A percentile compares a stretch with the other conserved stretches of the same genome.
Evolutionary conservation across 1,284 basidiomycete genomes (phyloP).

Genomic region (Pterulicium gracile): DNA sequence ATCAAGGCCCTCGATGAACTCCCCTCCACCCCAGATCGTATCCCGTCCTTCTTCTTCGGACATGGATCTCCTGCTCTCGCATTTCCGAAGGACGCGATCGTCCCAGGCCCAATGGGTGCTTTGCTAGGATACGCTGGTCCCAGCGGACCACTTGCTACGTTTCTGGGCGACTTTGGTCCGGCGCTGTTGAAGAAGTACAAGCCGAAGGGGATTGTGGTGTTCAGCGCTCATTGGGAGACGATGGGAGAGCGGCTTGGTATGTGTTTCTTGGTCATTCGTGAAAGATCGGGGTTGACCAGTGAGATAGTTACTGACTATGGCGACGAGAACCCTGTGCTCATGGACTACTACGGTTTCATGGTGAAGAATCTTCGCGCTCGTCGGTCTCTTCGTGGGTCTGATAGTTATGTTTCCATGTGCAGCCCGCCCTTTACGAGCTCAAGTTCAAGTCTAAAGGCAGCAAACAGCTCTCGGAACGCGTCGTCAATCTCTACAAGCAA

Average conservation of each 20-base stretch:
- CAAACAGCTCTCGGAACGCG: slow-evolving; percentile 36
- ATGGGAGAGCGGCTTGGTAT: slow-evolving; percentile 40
- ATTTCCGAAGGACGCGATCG: slow-evolving; percentile 18
- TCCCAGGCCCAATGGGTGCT: slow-evolving; percentile 14
- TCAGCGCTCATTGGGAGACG: slow-evolving; percentile 77
- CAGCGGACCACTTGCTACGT: slow-evolving; percentile 43
- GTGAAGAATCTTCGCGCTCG: slow-evolving; percentile 8
- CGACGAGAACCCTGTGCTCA: slow-evolving; percentile 58
- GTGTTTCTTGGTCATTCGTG: slow-evolving; percentile 8
- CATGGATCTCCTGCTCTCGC: slow-evolving; percentile 55
- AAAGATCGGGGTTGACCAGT: slow-evolving; percentile 5
- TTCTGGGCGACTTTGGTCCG: slow-evolving; percentile 61
- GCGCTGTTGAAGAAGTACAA: slow-evolving; percentile 57
- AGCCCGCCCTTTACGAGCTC: slow-evolving; percentile 40
- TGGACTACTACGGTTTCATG: slow-evolving; percentile 65
- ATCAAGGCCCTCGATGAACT: slow-evolving; percentile 44
- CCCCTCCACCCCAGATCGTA: slow-evolving; percentile 46
- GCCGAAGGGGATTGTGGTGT: slow-evolving; percentile 66
- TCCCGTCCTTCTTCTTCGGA: slow-evolving; percentile 68
- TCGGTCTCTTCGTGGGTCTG: not conserved
- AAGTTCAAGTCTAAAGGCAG: slow-evolving; percentile 62
- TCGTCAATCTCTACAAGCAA: slow-evolving; percentile 50
- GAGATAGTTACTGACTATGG: slow-evolving; percentile 59
- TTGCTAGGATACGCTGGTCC: slow-evolving; percentile 32
- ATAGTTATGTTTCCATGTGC: not conserved